Evolutionary conservation across 768 basidiomycete species (phyloP), one percentile per base, ranked within the genome.

Genomic region (Lentinula detonsa): DNA sequence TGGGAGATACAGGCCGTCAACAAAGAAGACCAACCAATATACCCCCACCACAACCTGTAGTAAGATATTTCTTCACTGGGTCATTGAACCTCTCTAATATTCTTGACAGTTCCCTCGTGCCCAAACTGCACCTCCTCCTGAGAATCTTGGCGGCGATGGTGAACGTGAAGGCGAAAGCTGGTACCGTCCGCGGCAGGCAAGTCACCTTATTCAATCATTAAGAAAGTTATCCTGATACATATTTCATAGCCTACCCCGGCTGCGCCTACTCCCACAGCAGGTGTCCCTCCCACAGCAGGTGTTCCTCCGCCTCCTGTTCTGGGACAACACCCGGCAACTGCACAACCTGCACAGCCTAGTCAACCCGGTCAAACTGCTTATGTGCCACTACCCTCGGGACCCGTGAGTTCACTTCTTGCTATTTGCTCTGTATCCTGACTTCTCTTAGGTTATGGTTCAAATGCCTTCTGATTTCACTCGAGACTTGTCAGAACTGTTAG

Each of bases 381-480:
- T 66, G 65, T 76, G 23, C 73, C 73, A 31, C 81, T 83, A 79
- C 84, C 82, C 34, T 68, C 75, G 33, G 79, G 79, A 49, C 85
- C 84, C 45, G 85, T 86, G 63, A 71, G 84, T 78, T 28, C 33
- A 16, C 5, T 48, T 5, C 9, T 16, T 43, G 13, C 57, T 48
- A 4, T 6, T 57, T 42, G 9, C 15, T 5, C 31, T n/a, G 28
- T n/a, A 57, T 51, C 37, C 34, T 39, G 34, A 58, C 56, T 57
- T 23, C 42, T 15, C 39, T 23, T 63, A 88, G 87, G 81, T 85
- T 31, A 74, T 83, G 58, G 81, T 88, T 11, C 81, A 85, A 64
- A 61, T 89, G 3, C 87, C 87, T 2, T 74, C 78, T 2, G 64
- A 87, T 1, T 89, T 90, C 60, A 83, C 89, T 56, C 55, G 55